These are phyloP conservation scores for Aspergillus nomiae DNA, from an alignment of 2,329 filamentous ascomycete genomes.

Conservation along the genomic window DNA sequence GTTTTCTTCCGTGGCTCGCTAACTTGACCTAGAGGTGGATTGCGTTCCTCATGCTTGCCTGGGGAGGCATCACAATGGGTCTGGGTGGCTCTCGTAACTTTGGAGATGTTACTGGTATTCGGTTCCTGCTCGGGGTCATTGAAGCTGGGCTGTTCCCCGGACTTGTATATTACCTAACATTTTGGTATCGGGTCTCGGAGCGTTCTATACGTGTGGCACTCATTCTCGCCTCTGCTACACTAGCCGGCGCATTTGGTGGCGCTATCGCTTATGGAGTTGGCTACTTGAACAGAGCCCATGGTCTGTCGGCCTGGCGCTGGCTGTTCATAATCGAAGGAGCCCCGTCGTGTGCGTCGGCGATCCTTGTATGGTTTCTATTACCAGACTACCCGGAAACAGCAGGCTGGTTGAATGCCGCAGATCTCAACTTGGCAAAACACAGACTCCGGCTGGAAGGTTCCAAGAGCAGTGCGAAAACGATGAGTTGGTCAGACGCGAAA, in stretches of 20 bases:
- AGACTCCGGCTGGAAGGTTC: neutral
- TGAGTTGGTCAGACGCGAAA: neutral
- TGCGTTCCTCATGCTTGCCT: neutral
- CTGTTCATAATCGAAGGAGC: constrained; percentile 4
- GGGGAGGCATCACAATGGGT: constrained; percentile 1
- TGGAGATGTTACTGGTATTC: neutral
- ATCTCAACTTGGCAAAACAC: neutral
- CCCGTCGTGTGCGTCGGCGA: neutral
- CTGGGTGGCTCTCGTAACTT: neutral
- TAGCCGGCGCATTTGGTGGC: constrained; percentile 3
- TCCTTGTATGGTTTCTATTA: neutral
- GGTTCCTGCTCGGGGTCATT: constrained; percentile 4
- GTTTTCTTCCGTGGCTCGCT: neutral
- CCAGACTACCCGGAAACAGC: neutral
- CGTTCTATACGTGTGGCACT: constrained; percentile 7
- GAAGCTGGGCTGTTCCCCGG: constrained; percentile 8
- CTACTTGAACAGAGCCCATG: neutral
- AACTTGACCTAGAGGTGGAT: neutral
- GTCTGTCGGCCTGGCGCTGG: neutral
- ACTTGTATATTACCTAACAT: constrained; percentile 5
- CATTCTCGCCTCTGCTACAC: constrained; percentile 1
- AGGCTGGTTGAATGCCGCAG: neutral
- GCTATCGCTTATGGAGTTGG: neutral
- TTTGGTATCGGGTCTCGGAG: constrained; percentile 5
- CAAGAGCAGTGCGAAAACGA: neutral